These are phyloP conservation scores for Penicillium sp. DNA, from an alignment of 2,329 filamentous ascomycete species.

Conservation along the genomic window DNA sequence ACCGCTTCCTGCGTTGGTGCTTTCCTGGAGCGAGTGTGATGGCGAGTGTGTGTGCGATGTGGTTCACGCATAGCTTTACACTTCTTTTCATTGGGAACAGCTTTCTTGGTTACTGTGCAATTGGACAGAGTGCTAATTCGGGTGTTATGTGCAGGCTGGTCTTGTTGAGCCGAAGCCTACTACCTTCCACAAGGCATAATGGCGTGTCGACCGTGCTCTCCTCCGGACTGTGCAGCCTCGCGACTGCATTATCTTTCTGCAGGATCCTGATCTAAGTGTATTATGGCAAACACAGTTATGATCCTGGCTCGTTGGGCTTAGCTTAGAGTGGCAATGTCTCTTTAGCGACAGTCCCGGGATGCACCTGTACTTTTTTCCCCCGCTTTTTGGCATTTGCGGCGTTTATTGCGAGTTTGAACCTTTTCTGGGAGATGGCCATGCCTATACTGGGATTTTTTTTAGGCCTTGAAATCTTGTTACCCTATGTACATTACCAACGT, in stretches of 20 bases:
- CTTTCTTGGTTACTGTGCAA: neutral
- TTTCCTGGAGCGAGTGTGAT: neutral
- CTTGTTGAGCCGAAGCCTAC: slow-evolving; percentile 35
- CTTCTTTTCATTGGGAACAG: neutral
- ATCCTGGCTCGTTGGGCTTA: no score
- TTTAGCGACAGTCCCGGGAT: neutral
- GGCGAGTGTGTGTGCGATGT: neutral
- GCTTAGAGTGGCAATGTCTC: neutral
- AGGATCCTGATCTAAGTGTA: neutral
- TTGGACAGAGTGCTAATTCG: slow-evolving; percentile 2
- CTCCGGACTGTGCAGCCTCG: neutral
- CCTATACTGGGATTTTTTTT: neutral
- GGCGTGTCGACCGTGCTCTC: neutral
- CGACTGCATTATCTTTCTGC: neutral
- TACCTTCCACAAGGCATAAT: slow-evolving; percentile 26
- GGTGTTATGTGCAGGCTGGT: slow-evolving; percentile 32
- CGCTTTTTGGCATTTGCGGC: slow-evolving; percentile 29
- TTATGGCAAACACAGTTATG: neutral
- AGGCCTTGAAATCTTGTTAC: neutral
- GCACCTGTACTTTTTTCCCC: slow-evolving; percentile 6
- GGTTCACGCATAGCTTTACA: neutral
- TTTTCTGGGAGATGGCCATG: slow-evolving; percentile 13
- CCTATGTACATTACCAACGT: slow-evolving; percentile 12
- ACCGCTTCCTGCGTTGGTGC: neutral
- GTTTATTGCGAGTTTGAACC: slow-evolving; percentile 20